Base-by-base conservation (phyloP, 768 basidiomycete genomes). In the Lentinus tigrinus region DNA sequence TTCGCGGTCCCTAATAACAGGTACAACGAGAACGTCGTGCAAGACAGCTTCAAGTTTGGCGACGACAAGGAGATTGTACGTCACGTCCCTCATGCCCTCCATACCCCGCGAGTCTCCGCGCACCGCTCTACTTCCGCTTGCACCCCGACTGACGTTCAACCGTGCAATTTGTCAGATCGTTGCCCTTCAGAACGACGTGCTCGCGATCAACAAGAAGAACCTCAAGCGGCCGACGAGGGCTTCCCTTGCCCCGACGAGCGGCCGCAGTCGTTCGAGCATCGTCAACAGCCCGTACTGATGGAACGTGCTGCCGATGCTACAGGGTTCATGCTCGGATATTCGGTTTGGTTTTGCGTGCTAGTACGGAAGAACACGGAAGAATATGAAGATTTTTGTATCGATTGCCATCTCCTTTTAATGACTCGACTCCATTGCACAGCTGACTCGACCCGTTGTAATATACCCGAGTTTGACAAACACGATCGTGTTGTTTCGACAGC, bases 21-120 rank as follows among this genome's bases (percentile, higher is more conserved):
- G 71, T 98, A 97, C 70, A 90, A 94, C 67, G 94, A 96, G 66
- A 80, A 83, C 46, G 95, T 98, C 57, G 95, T 98, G 0, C 95
- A 97, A 63, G 97, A 99, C 73, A 93, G 89, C 74, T 99, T 99
- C 85, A 92, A 89, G 75, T 98, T 95, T 69, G 96, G 95, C 14
- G 93, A 96, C 66, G 95, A 98, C 74, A 91, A 93, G 68, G 89
- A 98, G 70, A 98, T 99, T 69, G 93, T 94, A 66, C 68, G 91
- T 78, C 31, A 37, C 54, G 26, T 17, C 53, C 21, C 24, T 52
- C 46, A n/a, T 7, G 40, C 4, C 19, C 11, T 40, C 23, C 9
- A n/a, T 31, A 17, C 36, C 24, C 31, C 17, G 10, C 40, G 26
- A 16, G 28, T 28, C 39, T 14, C 19, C 39, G 21, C 47, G 49